These are phyloP conservation scores for Ajuga reptans DNA, from an alignment of 305 asterid genomes.

Conservation along the genomic window DNA sequence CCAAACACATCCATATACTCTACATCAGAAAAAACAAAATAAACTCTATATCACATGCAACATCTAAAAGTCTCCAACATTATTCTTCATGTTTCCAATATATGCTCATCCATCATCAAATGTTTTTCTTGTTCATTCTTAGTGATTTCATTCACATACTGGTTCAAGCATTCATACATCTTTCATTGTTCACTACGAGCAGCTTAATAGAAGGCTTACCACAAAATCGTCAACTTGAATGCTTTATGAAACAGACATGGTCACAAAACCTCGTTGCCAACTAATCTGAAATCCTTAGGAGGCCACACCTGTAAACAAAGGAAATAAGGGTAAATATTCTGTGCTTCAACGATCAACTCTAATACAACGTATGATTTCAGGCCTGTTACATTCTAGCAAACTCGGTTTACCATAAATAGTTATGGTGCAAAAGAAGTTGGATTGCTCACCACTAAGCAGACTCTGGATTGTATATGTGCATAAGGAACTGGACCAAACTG, in stretches of 20 bases:
- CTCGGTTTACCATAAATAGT: neutral
- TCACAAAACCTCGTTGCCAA: constrained; percentile 26
- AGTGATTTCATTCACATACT: neutral
- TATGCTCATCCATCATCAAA: neutral
- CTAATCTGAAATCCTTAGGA: constrained; percentile 33
- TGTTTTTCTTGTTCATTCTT: neutral
- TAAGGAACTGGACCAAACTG: constrained; percentile 69
- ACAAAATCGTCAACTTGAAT: neutral
- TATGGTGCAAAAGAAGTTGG: neutral
- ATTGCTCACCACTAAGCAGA: constrained; percentile 46
- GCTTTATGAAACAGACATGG: neutral
- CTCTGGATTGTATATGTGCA: constrained; percentile 50
- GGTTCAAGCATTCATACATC: neutral
- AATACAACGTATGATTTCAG: too few species aligned
- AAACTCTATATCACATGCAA: too few species aligned
- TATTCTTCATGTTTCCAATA: neutral
- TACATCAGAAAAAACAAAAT: too few species aligned
- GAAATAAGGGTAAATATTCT: neutral
- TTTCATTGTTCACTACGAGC: neutral
- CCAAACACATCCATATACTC: too few species aligned
- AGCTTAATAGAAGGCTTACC: neutral
- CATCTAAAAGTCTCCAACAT: neutral
- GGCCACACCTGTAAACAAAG: constrained; percentile 43
- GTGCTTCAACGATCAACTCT: neutral
- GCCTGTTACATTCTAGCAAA: too few species aligned